Evolutionary conservation across 2,329 filamentous ascomycete species (phyloP).

Genomic region (Aspergillus neoniger): DNA sequence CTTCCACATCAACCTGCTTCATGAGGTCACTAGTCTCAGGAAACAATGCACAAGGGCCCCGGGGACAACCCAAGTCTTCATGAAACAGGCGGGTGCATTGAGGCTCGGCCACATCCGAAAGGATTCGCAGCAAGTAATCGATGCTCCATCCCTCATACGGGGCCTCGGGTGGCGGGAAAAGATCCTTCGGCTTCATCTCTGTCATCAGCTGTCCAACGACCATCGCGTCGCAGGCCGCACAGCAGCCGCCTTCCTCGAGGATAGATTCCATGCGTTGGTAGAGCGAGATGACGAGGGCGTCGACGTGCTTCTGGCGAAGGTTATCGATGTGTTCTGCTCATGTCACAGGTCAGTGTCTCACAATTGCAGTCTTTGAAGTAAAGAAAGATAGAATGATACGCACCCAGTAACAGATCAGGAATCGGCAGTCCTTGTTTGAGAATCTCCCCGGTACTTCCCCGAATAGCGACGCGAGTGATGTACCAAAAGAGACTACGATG

Average conservation of each 20-base stretch:
- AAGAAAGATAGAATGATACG: not conserved
- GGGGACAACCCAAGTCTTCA: not conserved
- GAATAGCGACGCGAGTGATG: constrained; percentile 5
- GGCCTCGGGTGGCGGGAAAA: constrained; percentile 6
- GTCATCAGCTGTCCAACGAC: not conserved
- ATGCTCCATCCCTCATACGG: not conserved
- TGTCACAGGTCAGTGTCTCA: not conserved
- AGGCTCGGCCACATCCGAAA: not conserved
- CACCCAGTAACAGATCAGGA: not conserved
- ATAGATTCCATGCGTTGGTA: not conserved
- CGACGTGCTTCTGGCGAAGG: not conserved
- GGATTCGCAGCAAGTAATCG: not conserved
- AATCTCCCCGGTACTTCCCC: not conserved
- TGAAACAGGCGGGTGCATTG: constrained; percentile 7
- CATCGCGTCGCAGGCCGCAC: constrained; percentile 6
- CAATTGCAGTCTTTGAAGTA: too few species aligned
- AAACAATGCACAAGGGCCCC: not conserved
- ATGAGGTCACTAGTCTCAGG: not conserved
- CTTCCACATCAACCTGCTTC: not conserved
- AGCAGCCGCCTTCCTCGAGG: not conserved
- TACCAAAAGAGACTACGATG: not conserved
- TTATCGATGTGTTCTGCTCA: not conserved
- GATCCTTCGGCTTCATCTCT: not conserved
- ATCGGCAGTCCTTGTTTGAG: not conserved
- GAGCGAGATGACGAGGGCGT: constrained; percentile 1